A percentile compares a stretch with the other conserved stretches of the same genome.
These are phyloP conservation scores for Miscanthus sacchariflorus DNA, from an alignment of 202 grass and related monocot species.

Conservation along the genomic window DNA sequence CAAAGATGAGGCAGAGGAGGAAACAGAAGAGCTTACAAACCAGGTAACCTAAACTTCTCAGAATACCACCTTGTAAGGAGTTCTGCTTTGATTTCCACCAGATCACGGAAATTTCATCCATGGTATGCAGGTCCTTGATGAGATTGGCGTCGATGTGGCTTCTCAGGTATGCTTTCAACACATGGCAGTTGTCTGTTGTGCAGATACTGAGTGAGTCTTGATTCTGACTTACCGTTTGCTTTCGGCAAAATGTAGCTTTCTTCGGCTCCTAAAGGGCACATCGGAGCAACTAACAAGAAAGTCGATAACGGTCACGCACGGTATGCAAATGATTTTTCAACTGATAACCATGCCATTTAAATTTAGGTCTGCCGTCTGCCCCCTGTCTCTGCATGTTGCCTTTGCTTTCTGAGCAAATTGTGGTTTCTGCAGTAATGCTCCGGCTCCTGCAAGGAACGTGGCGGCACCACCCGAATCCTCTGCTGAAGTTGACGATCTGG, in stretches of 20 bases:
- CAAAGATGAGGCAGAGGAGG: conserved; percentile 99
- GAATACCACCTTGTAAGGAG: not conserved
- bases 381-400: not conserved
- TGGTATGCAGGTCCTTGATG: conserved; percentile 83
- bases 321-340: conserved; percentile 55
- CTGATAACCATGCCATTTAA: not conserved
- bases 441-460: conserved; percentile 50
- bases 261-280: conserved; percentile 90
- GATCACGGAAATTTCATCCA: not conserved
- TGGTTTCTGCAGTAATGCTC: conserved; percentile 34
- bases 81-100: not conserved
- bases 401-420: not conserved
- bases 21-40: conserved; percentile 99
- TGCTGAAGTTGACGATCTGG: conserved; percentile 90
- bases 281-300: conserved; percentile 70
- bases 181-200: conserved; percentile 4
- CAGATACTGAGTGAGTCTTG: conserved; percentile 22
- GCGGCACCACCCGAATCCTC: conserved; percentile 62
- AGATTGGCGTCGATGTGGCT: conserved; percentile 97
- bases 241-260: conserved; percentile 71
- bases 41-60: conserved; percentile 65
- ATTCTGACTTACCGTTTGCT: conserved; percentile 36
- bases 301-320: conserved; percentile 63
- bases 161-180: conserved; percentile 74
- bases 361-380: not conserved